Base-by-base conservation (phyloP, 257 asterid species). In the Mentha longifolia region DNA sequence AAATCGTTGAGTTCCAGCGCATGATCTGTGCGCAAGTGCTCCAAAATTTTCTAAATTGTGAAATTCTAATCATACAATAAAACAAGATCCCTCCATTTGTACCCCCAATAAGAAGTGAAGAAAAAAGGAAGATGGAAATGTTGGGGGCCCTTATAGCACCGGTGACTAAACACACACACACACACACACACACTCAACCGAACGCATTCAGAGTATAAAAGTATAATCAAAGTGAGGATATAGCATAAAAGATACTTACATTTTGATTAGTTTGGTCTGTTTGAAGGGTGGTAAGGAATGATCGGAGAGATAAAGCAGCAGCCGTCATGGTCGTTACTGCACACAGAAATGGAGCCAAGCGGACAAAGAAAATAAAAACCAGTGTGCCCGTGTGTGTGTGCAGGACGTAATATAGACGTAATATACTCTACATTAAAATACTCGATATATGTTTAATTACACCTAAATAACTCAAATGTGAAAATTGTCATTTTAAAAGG, bases 271-370 rank as follows among this genome's bases (percentile, higher is more conserved):
- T 61, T 37, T 78, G 67, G 51, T 74, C 65, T 7, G 72, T 42
- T 14, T 85, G 72, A 39, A 54, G 60, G 45, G 79, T 35, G 47
- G 72, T 57, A 25, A 69, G 13, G 16, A 77, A 60, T 57, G 89
- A 86, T 73, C 78, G 74, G 78, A 87, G 87, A 64, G 82, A 80
- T 68, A 79, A 7, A 71, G 88, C 67, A 30, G 86, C 67, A 60
- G 84, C 80, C 68, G 84, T 83, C 95, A 92, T 62, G 33, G 33
- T 86, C 71, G 68, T 56, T 42, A 25, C 55, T 43, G 25, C 14
- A 6, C 25, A n/a, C 54, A 45, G 33, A 59, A 72, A 31, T 37
- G 55, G 39, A 35, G 39, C 39, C 3, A 5, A 35, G 39, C 1
- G 39, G 39, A 35, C 39, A 35, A 35, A 35, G 39, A 35, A 35